Conservation (phyloP, 441 rosid genomes). For the Erodium moschatum region DNA sequence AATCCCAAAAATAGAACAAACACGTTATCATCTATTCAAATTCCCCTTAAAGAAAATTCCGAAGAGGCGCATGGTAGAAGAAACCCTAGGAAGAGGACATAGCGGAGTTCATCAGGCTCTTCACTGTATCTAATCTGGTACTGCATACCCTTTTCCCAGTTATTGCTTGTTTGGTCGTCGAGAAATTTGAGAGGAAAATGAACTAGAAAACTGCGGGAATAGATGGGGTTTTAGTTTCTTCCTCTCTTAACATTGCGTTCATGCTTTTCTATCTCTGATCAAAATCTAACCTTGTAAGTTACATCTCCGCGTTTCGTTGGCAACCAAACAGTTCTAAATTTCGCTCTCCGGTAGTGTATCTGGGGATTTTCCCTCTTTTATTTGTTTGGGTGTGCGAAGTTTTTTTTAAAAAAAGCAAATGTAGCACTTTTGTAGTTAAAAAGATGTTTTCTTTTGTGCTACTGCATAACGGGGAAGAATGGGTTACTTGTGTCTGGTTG, state of each 20-base stretch:
- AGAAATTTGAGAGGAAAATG: not conserved
- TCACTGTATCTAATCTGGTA: not conserved
- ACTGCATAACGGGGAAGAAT: not conserved
- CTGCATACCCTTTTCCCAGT: not conserved
- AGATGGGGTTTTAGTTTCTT: not conserved
- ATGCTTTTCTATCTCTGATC: not conserved
- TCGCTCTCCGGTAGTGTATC: not conserved
- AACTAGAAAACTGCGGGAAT: not conserved
- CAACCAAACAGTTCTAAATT: not conserved
- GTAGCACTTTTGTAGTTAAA: not conserved
- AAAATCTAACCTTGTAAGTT: not conserved
- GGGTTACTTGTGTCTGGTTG: not conserved
- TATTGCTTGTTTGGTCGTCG: not conserved
- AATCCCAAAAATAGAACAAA: not conserved
- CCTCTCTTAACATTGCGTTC: no score
- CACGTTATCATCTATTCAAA: not conserved
- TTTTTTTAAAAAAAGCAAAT: not conserved
- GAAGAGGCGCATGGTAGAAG: not conserved
- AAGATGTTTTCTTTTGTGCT: not conserved
- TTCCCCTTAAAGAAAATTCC: not conserved
- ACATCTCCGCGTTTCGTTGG: not conserved
- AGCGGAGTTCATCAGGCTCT: not conserved
- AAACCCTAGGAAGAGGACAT: slow-evolving; percentile 3
- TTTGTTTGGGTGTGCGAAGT: not conserved
- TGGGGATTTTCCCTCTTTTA: no score